Conservation (phyloP, 192 early-diverging fungal genomes). For the Coemansia sp. region DNA sequence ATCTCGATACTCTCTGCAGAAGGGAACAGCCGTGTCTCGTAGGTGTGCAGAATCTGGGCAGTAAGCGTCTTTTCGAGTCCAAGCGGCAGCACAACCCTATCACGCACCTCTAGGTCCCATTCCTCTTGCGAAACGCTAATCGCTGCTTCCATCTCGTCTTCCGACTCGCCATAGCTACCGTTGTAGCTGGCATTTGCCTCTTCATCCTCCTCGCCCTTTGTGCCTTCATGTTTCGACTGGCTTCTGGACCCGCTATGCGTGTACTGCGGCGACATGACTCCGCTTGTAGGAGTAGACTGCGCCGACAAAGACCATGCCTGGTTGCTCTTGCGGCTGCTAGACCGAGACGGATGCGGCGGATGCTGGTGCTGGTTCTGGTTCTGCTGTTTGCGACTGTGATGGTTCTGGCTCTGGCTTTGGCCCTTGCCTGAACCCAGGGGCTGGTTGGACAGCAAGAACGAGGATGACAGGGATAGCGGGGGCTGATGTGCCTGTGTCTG, state of each 20-base stretch:
- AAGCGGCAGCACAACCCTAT: conserved; percentile 32
- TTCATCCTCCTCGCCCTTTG: conserved; percentile 8
- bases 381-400: conserved; percentile 4
- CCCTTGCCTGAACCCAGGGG: not conserved
- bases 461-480: not conserved
- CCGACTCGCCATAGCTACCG: conserved; percentile 7
- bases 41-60: conserved; percentile 62
- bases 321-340: not conserved
- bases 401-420: not conserved
- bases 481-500: not conserved
- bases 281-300: not conserved
- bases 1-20: conserved; percentile 66
- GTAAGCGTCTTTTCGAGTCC: conserved; percentile 55
- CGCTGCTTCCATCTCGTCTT: conserved; percentile 27
- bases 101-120: conserved; percentile 38
- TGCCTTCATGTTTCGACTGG: conserved; percentile 13
- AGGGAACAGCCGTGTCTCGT: conserved; percentile 61
- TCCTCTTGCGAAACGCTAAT: conserved; percentile 42
- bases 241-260: not conserved
- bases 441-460: not conserved
- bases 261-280: not conserved
- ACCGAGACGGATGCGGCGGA: not conserved
- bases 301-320: not conserved
- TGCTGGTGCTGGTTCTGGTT: conserved; percentile 16
- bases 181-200: conserved; percentile 4